Percentiles rank a stretch among this genome's conserved stretches.
These are phyloP conservation scores for Paramecium sonneborni DNA, from an alignment of 73 alveolate species.

Conservation along the genomic window DNA sequence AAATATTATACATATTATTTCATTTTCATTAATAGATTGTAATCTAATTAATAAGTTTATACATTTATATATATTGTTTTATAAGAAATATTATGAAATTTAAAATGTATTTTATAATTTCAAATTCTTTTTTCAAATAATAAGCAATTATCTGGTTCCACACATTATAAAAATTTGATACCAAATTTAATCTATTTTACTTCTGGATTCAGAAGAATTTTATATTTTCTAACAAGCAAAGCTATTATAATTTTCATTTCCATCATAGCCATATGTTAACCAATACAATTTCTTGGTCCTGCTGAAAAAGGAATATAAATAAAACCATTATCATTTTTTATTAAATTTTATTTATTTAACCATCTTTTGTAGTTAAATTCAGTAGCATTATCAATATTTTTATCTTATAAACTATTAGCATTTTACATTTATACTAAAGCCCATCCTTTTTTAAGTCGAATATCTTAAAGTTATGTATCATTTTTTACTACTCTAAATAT, in stretches of 20 bases:
- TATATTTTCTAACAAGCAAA: neutral
- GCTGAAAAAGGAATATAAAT: constrained; percentile 47
- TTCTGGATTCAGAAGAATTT: neutral
- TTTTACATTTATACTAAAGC: neutral
- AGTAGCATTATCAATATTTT: neutral
- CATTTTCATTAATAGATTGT: no score
- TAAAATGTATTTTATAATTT: no score
- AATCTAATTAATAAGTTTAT: no score
- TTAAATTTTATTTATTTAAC: neutral
- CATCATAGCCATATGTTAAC: constrained; percentile 56
- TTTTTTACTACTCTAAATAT: neutral
- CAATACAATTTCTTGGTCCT: constrained; percentile 62
- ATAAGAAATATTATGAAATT: no score
- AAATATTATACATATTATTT: no score
- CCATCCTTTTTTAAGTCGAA: neutral
- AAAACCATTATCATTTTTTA: neutral
- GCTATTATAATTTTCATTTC: constrained; percentile 4
- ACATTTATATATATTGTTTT: no score
- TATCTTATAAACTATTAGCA: neutral
- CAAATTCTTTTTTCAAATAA: neutral
- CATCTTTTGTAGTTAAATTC: neutral
- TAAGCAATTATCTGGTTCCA: neutral
- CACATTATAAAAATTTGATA: neutral
- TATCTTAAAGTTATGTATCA: neutral
- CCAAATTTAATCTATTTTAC: neutral